Evolutionary conservation across 495 filamentous ascomycete genomes (phyloP).

Genomic region (Tirmania nivea): DNA sequence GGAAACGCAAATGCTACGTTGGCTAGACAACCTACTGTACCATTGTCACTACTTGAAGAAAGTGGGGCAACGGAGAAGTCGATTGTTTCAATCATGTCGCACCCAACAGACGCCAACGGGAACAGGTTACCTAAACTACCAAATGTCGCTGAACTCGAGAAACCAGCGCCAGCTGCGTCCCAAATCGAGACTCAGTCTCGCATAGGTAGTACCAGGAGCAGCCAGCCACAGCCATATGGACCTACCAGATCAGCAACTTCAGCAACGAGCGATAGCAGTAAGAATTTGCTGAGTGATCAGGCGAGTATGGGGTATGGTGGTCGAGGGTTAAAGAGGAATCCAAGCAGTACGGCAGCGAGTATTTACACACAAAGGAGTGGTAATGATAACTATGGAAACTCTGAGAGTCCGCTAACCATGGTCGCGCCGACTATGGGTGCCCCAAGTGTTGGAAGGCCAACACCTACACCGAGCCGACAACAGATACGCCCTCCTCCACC

Average conservation of each 20-base stretch:
- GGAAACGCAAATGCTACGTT: background rate
- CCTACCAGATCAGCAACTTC: background rate
- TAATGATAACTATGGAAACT: background rate
- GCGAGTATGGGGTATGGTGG: background rate
- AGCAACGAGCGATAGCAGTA: background rate
- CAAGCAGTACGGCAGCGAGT: background rate
- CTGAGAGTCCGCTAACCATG: background rate
- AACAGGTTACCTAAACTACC: background rate
- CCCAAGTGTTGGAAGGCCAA: background rate
- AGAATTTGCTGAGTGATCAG: background rate
- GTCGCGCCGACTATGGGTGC: too few species aligned
- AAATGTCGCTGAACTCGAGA: background rate
- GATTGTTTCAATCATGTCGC: background rate
- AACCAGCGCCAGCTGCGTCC: background rate
- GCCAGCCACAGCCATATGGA: background rate
- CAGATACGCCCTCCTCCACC: background rate
- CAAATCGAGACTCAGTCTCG: background rate
- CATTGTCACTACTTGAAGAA: background rate
- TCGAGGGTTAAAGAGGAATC: background rate
- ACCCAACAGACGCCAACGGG: background rate
- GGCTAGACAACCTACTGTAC: background rate
- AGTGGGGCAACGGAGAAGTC: background rate
- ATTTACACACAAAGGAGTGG: background rate
- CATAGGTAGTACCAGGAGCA: too few species aligned
- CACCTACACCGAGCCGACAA: background rate